phyloP scores from a whole-genome alignment of 2,329 filamentous ascomycete genomes.

The Hirsutella minnesotensis region DNA sequence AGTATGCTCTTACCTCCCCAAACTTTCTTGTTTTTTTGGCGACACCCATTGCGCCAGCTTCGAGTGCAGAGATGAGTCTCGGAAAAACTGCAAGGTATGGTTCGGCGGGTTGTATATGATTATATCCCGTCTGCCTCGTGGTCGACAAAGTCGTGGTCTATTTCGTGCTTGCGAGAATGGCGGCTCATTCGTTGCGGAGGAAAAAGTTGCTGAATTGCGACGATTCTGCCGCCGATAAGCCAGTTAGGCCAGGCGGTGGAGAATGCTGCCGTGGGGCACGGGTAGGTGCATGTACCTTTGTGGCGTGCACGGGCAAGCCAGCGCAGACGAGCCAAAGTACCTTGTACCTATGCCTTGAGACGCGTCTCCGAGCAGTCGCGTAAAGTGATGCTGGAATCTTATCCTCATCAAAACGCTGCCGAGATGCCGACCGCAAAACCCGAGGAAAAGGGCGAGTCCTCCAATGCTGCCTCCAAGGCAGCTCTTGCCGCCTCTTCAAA shows the following conservation, averaged over 20 bases:
- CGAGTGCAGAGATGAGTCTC: not conserved
- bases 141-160: too few relatives aligned
- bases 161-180: too few relatives aligned
- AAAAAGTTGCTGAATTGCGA: conserved; percentile 5
- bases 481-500: conserved; percentile 37
- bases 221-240: conserved; percentile 4
- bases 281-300: not conserved
- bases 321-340: not conserved
- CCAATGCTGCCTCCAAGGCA: conserved; percentile 46
- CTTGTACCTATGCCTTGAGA: conserved; percentile 5
- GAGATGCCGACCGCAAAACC: conserved; percentile 37
- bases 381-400: conserved; percentile 20
- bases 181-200: not conserved
- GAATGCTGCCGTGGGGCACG: not conserved
- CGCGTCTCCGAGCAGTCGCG: conserved; percentile 25
- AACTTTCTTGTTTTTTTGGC: conserved; percentile 90
- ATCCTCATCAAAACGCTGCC: conserved; percentile 9
- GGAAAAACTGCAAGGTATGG: too few relatives aligned
- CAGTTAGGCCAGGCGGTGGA: conserved; percentile 13
- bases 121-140: too few relatives aligned
- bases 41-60: conserved; percentile 55
- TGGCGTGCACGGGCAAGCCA: conserved; percentile 16
- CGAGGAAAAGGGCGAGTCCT: conserved; percentile 48
- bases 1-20: conserved; percentile 39
- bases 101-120: too few relatives aligned